Percentiles rank a stretch among this genome's conserved stretches.
Conservation (phyloP, 2,329 filamentous ascomycete genomes). For the Penicillium verrucosum region DNA sequence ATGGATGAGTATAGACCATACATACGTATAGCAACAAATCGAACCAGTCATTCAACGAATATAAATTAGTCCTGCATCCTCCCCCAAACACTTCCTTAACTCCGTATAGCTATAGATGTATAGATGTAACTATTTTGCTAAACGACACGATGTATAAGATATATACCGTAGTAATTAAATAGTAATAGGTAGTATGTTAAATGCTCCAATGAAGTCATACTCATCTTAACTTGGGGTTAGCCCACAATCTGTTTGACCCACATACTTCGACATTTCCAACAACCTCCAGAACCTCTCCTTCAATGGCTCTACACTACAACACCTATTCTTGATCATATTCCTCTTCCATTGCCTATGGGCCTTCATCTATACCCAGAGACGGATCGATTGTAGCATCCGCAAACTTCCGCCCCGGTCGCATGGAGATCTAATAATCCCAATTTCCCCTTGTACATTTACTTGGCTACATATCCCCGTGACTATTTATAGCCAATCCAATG, state of each 20-base stretch:
- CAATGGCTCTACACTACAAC: conserved; percentile 6
- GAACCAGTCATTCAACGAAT: not conserved
- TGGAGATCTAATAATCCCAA: not conserved
- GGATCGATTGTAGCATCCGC: not conserved
- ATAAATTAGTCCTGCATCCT: not conserved
- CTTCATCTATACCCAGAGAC: not conserved
- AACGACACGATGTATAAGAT: not conserved
- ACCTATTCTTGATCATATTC: not conserved
- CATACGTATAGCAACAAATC: not conserved
- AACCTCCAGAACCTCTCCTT: not conserved
- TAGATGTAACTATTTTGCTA: not conserved
- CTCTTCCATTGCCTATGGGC: not conserved
- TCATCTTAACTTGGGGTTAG: not conserved
- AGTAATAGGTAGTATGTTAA: not conserved
- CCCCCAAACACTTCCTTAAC: not conserved
- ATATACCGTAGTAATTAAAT: not conserved
- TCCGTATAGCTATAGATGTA: not conserved
- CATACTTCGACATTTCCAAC: not conserved
- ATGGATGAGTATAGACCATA: not conserved
- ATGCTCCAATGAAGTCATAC: not conserved
- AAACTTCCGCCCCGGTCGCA: not conserved
- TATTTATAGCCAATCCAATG: conserved; percentile 17
- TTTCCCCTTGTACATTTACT: not conserved
- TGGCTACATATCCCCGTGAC: not conserved
- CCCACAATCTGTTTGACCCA: conserved; percentile 4